A percentile compares a stretch with the other conserved stretches of the same genome.
Evolutionary conservation across 306 rosid species (phyloP).

Genomic region (Sphenostylis stenocarpa): DNA sequence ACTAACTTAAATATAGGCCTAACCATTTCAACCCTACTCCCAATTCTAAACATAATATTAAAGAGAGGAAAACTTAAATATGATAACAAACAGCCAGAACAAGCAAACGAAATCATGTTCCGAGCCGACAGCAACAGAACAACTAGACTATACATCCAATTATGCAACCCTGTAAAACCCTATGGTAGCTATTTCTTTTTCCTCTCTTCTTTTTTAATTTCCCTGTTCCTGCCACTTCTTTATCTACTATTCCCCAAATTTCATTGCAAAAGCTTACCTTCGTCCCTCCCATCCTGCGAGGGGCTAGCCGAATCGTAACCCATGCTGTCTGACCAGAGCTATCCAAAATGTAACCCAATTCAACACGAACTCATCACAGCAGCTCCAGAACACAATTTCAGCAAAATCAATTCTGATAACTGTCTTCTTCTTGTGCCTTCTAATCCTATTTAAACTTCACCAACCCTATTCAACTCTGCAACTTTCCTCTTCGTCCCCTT

Average conservation of each 20-base stretch:
- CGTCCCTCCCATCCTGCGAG: constrained; percentile 82
- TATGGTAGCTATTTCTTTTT: background rate
- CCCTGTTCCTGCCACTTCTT: background rate
- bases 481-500: background rate
- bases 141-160: constrained; percentile 13
- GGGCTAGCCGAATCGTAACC: constrained; percentile 67
- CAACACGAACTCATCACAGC: constrained; percentile 27
- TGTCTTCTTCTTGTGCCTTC: background rate
- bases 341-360: background rate
- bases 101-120: background rate
- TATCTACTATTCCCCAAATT: constrained; percentile 8
- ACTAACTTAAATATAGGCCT: background rate
- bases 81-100: background rate
- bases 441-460: constrained; percentile 25
- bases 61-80: background rate
- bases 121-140: background rate
- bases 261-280: constrained; percentile 52
- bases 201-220: background rate
- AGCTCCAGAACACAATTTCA: constrained; percentile 8
- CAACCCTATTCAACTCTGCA: constrained; percentile 6
- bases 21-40: background rate
- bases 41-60: background rate
- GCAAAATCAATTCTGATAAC: constrained; percentile 5
- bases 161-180: background rate
- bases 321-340: constrained; percentile 47